Conservation (phyloP, 106 monocot genomes). For the Dendrobium huoshanense region DNA sequence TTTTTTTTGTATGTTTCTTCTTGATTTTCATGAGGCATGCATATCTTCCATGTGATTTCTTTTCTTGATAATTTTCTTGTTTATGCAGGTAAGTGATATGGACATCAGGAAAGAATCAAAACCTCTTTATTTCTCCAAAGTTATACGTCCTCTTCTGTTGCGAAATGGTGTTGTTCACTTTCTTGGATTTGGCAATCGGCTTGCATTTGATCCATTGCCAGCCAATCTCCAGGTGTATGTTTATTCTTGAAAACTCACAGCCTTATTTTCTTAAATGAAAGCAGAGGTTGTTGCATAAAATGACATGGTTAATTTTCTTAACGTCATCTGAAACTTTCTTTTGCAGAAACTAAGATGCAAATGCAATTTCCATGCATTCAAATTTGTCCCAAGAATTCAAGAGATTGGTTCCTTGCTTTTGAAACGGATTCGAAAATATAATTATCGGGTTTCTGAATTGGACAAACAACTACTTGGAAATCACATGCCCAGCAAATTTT, state of each 20-base stretch:
- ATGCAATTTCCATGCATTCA: conserved; percentile 87
- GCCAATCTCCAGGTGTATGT: conserved; percentile 59
- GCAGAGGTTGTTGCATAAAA: neutral
- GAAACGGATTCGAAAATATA: conserved; percentile 42
- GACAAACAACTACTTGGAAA: conserved; percentile 36
- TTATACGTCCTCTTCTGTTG: conserved; percentile 56
- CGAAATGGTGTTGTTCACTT: conserved; percentile 78
- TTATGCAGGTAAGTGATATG: conserved; percentile 62
- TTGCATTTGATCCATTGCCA: conserved; percentile 80
- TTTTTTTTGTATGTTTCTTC: neutral
- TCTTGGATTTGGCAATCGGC: conserved; percentile 86
- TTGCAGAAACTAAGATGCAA: conserved; percentile 82
- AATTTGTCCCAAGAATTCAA: conserved; percentile 75
- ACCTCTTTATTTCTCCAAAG: conserved; percentile 48
- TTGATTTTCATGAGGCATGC: neutral
- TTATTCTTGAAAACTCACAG: neutral
- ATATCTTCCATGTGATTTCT: neutral
- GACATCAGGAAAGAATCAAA: conserved; percentile 77
- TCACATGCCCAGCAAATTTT: conserved; percentile 15
- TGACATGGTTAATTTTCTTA: neutral
- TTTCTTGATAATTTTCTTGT: neutral
- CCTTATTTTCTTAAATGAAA: neutral
- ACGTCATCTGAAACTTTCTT: neutral
- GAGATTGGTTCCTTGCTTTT: conserved; percentile 61
- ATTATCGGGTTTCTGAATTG: conserved; percentile 16